phyloP scores from a whole-genome alignment of 2,329 filamentous ascomycete genomes.

The Colletotrichum sp. region DNA sequence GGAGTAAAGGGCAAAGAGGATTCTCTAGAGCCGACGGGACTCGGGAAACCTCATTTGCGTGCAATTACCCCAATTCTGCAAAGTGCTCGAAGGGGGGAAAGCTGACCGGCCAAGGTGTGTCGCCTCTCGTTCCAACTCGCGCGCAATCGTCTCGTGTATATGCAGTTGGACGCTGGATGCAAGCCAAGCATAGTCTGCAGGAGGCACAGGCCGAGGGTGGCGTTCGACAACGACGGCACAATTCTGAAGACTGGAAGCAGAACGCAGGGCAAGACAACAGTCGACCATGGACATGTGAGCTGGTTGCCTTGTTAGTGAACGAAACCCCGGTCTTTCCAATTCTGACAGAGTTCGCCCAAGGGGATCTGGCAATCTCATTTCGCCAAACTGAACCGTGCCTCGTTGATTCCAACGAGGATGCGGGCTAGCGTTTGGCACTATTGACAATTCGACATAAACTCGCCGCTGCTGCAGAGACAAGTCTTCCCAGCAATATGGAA shows the following conservation, averaged over 20 bases:
- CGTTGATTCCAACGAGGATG: background rate
- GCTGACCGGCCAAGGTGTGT: background rate
- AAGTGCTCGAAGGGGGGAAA: background rate
- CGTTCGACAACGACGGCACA: background rate
- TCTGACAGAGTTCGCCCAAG: background rate
- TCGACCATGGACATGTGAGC: background rate
- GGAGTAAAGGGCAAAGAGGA: background rate
- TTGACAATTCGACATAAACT: background rate
- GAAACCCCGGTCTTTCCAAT: background rate
- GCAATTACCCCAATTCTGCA: background rate
- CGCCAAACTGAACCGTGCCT: background rate
- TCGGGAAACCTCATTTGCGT: conserved; percentile 1
- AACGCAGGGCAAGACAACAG: background rate
- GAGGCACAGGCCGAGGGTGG: conserved; percentile 9
- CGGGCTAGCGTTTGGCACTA: conserved; percentile 2
- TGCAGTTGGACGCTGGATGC: conserved; percentile 5
- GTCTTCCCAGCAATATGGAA: background rate
- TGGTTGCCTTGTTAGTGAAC: background rate
- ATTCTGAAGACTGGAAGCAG: background rate
- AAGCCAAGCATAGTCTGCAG: conserved; percentile 12
- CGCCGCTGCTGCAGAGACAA: background rate
- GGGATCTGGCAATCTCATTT: background rate
- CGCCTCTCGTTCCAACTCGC: background rate
- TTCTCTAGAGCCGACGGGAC: background rate
- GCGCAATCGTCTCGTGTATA: background rate